A percentile compares a stretch with the other conserved stretches of the same genome.
Conservation (phyloP, 768 basidiomycete species). For the Cyclocybe aegerita region DNA sequence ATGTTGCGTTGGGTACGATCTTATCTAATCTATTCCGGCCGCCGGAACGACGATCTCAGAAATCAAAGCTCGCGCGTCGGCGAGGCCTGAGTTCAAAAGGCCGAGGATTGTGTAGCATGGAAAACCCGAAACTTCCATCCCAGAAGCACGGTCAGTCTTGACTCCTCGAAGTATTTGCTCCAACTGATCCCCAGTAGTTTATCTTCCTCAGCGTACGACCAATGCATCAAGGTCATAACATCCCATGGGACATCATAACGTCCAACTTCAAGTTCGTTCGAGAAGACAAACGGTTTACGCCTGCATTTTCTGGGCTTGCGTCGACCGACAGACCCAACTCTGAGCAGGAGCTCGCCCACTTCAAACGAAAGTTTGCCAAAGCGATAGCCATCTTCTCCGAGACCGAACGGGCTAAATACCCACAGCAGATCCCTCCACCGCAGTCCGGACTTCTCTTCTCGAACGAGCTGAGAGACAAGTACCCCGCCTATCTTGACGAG, state of each 20-base stretch:
- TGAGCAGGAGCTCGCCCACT: conserved; percentile 29
- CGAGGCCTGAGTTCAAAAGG: too few species aligned
- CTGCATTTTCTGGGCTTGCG: conserved; percentile 26
- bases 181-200: background rate
- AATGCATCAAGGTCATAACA: conserved; percentile 42
- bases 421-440: conserved; percentile 12
- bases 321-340: conserved; percentile 17
- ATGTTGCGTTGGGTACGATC: too few species aligned
- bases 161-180: too few species aligned
- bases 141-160: too few species aligned
- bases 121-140: too few species aligned
- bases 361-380: conserved; percentile 23
- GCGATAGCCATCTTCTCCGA: conserved; percentile 32
- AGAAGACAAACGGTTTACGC: conserved; percentile 28
- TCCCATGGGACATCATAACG: conserved; percentile 36
- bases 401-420: conserved; percentile 36
- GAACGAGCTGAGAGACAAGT: conserved; percentile 24
- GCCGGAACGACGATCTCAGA: too few species aligned
- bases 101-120: too few species aligned
- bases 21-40: too few species aligned
- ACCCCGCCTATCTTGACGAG: conserved; percentile 29
- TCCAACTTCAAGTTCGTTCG: conserved; percentile 30
- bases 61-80: too few species aligned
- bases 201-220: background rate
- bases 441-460: conserved; percentile 26